Evolutionary conservation across 2,329 filamentous ascomycete genomes (phyloP), one percentile per base, ranked within the genome.

Genomic region (Ophiostoma fasciatum): DNA sequence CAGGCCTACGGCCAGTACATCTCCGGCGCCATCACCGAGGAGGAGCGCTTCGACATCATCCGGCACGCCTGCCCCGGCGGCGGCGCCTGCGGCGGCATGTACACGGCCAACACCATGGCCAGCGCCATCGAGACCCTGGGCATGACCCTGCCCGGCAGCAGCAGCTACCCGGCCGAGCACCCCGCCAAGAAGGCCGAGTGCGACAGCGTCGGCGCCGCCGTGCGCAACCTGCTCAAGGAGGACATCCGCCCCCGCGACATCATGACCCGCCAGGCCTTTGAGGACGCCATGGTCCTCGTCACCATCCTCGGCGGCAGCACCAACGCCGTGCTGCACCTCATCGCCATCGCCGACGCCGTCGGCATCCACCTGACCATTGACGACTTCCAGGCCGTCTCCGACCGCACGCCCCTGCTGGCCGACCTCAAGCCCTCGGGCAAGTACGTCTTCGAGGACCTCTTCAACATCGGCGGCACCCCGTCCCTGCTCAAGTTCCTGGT

Each of bases 1-100:
- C 90, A 98, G 63, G 81, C 88, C 5, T 96, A 96, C 53, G 90
- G 90, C 19, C 83, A 94, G 56, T 96, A 87, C 62, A 78, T 98
- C 49, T 74, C 82, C 11, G 88, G 88, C 29, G 74, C 94, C 51
- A 94, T 96, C 58, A 80, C 69, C 45, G 90, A 98, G 61, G 78
- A 90, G 51, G 69, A 88, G 61, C 78, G 90, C 35, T 93, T 85
- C 57, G 90, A 96, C 59, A 88, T 96, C 51, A 94, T 94, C 56
- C 74, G 85, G 43, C 68, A 96, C 53, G 87, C 90, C 29, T 94
- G 87, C 57, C 82, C 82, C 18, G 82, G 83, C 26, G 67, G 75
- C 48, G 83, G 83, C 47, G 83, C 83, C 11, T 92, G 83, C 50
- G 83, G 83, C 55, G 83, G 83, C 49, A 92, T 92, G 77, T 82